These are phyloP conservation scores for Psilocybe sp. DNA, from an alignment of 768 basidiomycete genomes.

Conservation along the genomic window DNA sequence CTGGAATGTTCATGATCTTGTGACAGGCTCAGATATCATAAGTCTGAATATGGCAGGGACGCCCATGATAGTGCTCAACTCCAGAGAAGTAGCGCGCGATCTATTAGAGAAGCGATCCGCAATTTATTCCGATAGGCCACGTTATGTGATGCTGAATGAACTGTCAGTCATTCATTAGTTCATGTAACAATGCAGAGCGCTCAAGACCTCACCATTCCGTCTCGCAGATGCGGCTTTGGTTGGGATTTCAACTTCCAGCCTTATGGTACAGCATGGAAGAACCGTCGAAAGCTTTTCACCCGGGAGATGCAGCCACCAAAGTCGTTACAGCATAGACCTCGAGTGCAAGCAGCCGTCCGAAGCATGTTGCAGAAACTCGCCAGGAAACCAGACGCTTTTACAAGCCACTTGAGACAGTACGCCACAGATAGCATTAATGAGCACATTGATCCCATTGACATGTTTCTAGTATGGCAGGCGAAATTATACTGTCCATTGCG, in stretches of 20 bases:
- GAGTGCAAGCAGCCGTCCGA: constrained; percentile 23
- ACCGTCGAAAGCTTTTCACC: constrained; percentile 27
- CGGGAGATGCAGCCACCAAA: constrained; percentile 33
- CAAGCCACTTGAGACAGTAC: constrained; percentile 16
- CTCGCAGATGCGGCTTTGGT: constrained; percentile 9
- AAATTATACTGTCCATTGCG: constrained; percentile 24
- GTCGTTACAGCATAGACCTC: constrained; percentile 22
- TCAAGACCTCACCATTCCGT: neutral
- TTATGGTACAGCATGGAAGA: constrained; percentile 11
- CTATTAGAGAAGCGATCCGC: constrained; percentile 36
- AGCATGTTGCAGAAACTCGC: constrained; percentile 25
- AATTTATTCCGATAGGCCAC: constrained; percentile 32
- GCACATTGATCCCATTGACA: constrained; percentile 1
- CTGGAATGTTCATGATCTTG: neutral
- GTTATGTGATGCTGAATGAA: constrained; percentile 10
- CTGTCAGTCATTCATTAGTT: constrained; percentile 1
- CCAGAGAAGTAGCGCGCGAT: constrained; percentile 29
- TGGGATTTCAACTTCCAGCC: constrained; percentile 15
- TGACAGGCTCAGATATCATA: constrained; percentile 22
- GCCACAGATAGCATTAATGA: neutral
- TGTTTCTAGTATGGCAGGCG: constrained; percentile 11
- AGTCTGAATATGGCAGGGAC: constrained; percentile 20
- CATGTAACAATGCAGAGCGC: neutral
- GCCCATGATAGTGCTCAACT: constrained; percentile 25
- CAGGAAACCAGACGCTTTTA: constrained; percentile 31